These are phyloP conservation scores for Holtermannia corniformis DNA, from an alignment of 768 basidiomycete genomes.

Conservation along the genomic window DNA sequence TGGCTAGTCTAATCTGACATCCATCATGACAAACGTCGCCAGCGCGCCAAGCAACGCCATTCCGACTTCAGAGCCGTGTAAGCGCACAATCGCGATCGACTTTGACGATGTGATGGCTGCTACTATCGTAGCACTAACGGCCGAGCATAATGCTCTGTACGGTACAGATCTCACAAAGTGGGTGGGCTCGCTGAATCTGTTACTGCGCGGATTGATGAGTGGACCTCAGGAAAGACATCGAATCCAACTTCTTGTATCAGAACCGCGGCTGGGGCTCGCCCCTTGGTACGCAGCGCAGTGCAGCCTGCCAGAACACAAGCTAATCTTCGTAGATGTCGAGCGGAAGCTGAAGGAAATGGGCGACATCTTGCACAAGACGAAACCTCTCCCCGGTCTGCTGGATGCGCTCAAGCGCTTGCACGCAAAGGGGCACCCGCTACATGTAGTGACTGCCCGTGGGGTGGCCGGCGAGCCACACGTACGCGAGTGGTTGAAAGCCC, in stretches of 20 bases:
- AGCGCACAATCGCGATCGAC: no score
- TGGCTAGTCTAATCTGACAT: no score
- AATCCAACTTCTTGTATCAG: background rate
- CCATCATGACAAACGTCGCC: no score
- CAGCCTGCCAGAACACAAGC: no score
- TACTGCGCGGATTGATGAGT: no score
- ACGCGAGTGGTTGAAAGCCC: constrained; percentile 1
- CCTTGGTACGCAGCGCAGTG: background rate
- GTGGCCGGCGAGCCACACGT: background rate
- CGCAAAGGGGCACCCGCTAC: constrained; percentile 6
- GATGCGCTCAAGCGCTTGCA: background rate
- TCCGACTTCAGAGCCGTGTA: no score
- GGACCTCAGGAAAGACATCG: background rate
- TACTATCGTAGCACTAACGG: no score
- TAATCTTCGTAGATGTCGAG: background rate
- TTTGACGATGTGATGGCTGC: no score
- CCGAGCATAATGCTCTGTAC: no score
- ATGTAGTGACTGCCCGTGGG: constrained; percentile 8
- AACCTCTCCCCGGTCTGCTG: background rate
- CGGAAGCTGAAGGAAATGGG: background rate
- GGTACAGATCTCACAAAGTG: no score
- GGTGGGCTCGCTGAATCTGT: no score
- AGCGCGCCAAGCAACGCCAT: no score
- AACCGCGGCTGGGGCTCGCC: background rate
- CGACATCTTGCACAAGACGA: constrained; percentile 1